phyloP scores from a whole-genome alignment of 1,284 basidiomycete species.

The Boletus semigastroideus region DNA sequence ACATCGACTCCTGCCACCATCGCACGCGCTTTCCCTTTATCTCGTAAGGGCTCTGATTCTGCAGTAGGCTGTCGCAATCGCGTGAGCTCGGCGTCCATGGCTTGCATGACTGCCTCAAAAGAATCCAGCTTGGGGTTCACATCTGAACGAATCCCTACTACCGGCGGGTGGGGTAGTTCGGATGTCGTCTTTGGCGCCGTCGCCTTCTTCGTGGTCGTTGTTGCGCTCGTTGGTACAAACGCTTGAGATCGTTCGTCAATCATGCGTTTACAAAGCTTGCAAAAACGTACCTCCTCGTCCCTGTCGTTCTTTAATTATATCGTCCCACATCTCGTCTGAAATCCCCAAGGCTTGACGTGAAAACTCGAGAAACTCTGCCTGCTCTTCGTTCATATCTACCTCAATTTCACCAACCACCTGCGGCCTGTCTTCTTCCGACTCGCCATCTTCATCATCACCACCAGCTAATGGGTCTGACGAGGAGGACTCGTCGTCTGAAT shows the following conservation, averaged over 20 bases:
- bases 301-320: slow-evolving; percentile 75
- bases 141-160: slow-evolving; percentile 39
- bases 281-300: slow-evolving; percentile 67
- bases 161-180: slow-evolving; percentile 16
- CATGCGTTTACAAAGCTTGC: background rate
- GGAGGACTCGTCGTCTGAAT: slow-evolving; percentile 78
- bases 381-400: slow-evolving; percentile 85
- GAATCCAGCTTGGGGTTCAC: slow-evolving; percentile 76
- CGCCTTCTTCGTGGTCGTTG: slow-evolving; percentile 13
- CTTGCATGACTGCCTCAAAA: slow-evolving; percentile 93
- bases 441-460: slow-evolving; percentile 58
- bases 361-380: slow-evolving; percentile 91
- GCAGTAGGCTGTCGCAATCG: slow-evolving; percentile 37
- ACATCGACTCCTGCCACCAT: slow-evolving; percentile 38
- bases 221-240: slow-evolving; percentile 61
- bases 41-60: slow-evolving; percentile 17
- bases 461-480: slow-evolving; percentile 34
- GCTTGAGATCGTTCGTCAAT: slow-evolving; percentile 42
- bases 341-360: slow-evolving; percentile 88
- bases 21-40: slow-evolving; percentile 33
- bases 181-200: slow-evolving; percentile 3
- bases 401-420: slow-evolving; percentile 81
- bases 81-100: slow-evolving; percentile 84
- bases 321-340: slow-evolving; percentile 77
- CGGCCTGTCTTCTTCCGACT: slow-evolving; percentile 72